phyloP scores from a whole-genome alignment of 768 basidiomycete species.

The Boletus bicolor region DNA sequence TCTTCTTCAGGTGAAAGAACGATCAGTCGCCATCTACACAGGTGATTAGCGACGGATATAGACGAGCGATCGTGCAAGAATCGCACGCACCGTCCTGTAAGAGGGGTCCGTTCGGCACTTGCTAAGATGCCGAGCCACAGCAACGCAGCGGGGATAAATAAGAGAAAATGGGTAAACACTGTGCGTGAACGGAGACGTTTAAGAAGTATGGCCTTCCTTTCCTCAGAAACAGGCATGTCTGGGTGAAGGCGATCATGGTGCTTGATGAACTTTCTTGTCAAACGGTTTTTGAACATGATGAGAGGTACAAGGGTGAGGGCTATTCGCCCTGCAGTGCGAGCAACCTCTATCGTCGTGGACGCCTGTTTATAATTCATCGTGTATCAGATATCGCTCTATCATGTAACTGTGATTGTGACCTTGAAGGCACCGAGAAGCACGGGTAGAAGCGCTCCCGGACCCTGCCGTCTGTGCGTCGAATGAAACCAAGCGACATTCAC shows the following conservation, averaged over 20 bases:
- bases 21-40: conserved; percentile 75
- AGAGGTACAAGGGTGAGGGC: conserved; percentile 74
- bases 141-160: conserved; percentile 57
- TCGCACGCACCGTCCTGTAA: conserved; percentile 73
- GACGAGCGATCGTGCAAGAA: not conserved
- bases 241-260: conserved; percentile 36
- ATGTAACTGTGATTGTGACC: conserved; percentile 31
- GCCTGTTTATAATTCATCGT: conserved; percentile 41
- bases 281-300: conserved; percentile 56
- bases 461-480: conserved; percentile 35
- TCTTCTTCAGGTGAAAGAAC: conserved; percentile 91
- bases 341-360: conserved; percentile 69
- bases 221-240: conserved; percentile 49
- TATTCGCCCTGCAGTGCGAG: conserved; percentile 66
- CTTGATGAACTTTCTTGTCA: conserved; percentile 48
- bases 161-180: conserved; percentile 48
- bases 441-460: conserved; percentile 36
- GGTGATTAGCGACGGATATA: conserved; percentile 3
- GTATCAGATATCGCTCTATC: not conserved
- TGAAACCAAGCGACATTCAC: conserved; percentile 35
- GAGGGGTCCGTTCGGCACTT: conserved; percentile 71
- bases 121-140: conserved; percentile 71
- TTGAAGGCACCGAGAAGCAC: conserved; percentile 64
- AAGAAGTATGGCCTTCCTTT: conserved; percentile 46
- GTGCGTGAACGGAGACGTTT: conserved; percentile 50